A percentile compares a stretch with the other conserved stretches of the same genome.
phyloP scores from a whole-genome alignment of 2,329 filamentous ascomycete species.

The Thermomyces lanuginosus region DNA sequence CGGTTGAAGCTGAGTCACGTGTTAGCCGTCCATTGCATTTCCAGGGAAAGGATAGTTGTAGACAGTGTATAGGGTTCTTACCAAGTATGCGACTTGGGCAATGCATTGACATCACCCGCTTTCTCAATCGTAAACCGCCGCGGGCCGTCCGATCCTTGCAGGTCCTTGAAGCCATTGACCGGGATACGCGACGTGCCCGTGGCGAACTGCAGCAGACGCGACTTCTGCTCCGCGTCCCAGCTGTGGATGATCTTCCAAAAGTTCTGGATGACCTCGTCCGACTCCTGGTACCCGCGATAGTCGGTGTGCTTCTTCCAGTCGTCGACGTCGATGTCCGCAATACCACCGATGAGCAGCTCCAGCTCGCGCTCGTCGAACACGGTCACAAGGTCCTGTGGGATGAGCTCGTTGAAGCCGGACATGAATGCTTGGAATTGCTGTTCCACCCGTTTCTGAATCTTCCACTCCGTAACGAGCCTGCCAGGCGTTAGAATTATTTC shows the following conservation, averaged over 20 bases:
- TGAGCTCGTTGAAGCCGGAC: slow-evolving; percentile 91
- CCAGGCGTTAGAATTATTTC: slow-evolving; percentile 1
- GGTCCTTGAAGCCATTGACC: slow-evolving; percentile 97
- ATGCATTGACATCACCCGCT: slow-evolving; percentile 72
- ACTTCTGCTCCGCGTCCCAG: slow-evolving; percentile 98
- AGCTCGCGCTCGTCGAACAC: slow-evolving; percentile 97
- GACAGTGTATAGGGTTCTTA: no score
- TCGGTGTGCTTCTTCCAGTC: slow-evolving; percentile 99
- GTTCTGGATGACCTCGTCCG: slow-evolving; percentile 90
- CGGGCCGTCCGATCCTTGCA: slow-evolving; percentile 91
- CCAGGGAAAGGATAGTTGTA: no score
- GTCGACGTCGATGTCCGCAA: slow-evolving; percentile 98
- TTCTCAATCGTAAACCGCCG: slow-evolving; percentile 96
- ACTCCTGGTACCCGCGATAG: slow-evolving; percentile 95
- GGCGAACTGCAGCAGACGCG: slow-evolving; percentile 84
- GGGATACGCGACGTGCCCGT: slow-evolving; percentile 96
- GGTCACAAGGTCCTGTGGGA: slow-evolving; percentile 89
- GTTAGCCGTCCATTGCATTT: no score
- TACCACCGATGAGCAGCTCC: slow-evolving; percentile 91
- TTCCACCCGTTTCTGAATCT: slow-evolving; percentile 94
- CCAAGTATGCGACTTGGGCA: slow-evolving; percentile 98
- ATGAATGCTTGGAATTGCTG: slow-evolving; percentile 98
- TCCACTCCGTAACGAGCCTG: slow-evolving; percentile 92
- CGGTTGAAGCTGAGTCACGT: slow-evolving; percentile 65
- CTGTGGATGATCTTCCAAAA: slow-evolving; percentile 93